Base-by-base conservation (phyloP, 768 basidiomycete species). In the Auricularia cornea region DNA sequence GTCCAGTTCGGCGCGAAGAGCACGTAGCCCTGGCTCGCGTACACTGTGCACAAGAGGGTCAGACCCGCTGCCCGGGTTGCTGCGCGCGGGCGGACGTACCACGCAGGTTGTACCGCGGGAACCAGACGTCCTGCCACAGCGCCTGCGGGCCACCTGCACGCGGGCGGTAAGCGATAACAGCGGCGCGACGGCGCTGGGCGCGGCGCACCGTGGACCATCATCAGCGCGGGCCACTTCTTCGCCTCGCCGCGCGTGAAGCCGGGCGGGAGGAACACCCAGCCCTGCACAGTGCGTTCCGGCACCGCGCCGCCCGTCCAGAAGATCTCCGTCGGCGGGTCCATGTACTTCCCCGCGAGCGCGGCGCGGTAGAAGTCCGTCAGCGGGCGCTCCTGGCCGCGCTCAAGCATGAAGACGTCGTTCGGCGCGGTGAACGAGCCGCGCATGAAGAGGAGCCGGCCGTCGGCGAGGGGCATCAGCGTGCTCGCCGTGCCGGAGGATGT, bases 101-200 rank as follows among this genome's bases (percentile, higher is more conserved):
- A 68, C 92, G 90, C 0, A 88, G 90, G 74, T 97, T 98, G 95
- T 95, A 96, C 60, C 92, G 79, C 31, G 85, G 94, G 2, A 86
- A 88, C 95, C 95, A 97, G 52, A 84, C 80, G 70, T 97, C 94
- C 66, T 87, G 85, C 94, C 94, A 97, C 59, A 89, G 90, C 30
- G 86, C 80, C 70, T 92, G 87, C 4, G 90, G 89, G 20, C 88
- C 87, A 78, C 68, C 68, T 40, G 8, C 8, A 40, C 8, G 18
- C 38, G 18, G 18, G 18, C 38, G 18, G 18, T 18, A 40, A 40
- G 8, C n/a, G n/a, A n/a, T 40, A 8, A 40, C 8, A n/a, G n/a
- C 38, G 38, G 18, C 8, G 18, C 38, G 38, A 40, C 8, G 38
- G 8, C 8, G 38, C 38, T n/a, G n/a, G n/a, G 18, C 38, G 38